Percentiles rank a stretch among this genome's conserved stretches.
phyloP scores from a whole-genome alignment of 2,329 filamentous ascomycete species.

The Talaromyces funiculosus region DNA sequence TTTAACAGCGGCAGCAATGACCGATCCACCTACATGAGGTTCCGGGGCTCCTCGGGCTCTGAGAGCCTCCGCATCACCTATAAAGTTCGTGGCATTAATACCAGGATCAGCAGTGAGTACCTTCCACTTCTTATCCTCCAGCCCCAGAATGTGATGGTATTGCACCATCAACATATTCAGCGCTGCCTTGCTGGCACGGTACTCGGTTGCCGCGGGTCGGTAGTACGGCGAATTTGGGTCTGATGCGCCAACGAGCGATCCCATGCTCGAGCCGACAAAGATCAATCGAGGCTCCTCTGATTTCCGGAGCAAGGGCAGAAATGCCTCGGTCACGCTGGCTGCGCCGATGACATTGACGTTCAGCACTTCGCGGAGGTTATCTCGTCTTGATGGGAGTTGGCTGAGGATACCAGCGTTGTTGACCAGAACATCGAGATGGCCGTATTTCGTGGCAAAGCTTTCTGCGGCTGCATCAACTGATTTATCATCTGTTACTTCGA shows the following conservation, averaged over 20 bases:
- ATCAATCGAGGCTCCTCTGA: conserved; percentile 32
- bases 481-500: conserved; percentile 48
- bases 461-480: conserved; percentile 52
- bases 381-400: conserved; percentile 4
- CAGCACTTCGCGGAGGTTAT: conserved; percentile 31
- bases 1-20: conserved; percentile 39
- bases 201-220: conserved; percentile 27
- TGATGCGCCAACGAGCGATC: conserved; percentile 25
- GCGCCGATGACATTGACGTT: conserved; percentile 36
- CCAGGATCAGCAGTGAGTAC: conserved; percentile 45
- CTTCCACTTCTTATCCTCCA: conserved; percentile 39
- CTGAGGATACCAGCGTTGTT: conserved; percentile 22
- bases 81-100: conserved; percentile 38
- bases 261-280: conserved; percentile 36
- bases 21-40: conserved; percentile 28
- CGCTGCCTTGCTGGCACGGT: conserved; percentile 41
- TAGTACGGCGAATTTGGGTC: conserved; percentile 27
- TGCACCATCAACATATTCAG: conserved; percentile 45
- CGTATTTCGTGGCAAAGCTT: conserved; percentile 52
- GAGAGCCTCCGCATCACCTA: conserved; percentile 13
- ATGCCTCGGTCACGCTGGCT: conserved; percentile 32
- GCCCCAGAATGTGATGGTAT: conserved; percentile 36
- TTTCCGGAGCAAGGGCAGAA: conserved; percentile 29
- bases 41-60: conserved; percentile 16
- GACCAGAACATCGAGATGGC: conserved; percentile 24